Evolutionary conservation across 2,329 filamentous ascomycete species (phyloP).

Genomic region (Mycosphaerella sp.): DNA sequence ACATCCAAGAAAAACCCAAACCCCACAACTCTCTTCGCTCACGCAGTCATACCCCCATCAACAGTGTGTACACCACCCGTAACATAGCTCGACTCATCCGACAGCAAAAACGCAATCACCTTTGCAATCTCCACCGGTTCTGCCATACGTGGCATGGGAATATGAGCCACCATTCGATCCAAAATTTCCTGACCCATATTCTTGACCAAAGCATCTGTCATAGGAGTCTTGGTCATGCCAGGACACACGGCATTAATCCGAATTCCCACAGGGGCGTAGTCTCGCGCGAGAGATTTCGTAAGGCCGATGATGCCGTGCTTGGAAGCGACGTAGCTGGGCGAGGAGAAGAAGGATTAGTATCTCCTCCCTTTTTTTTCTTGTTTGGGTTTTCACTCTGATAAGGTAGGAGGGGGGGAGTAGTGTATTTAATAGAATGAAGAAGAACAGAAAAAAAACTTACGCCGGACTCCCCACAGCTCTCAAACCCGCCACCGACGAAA

Average conservation of each 20-base stretch:
- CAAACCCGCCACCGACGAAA: too few relatives aligned
- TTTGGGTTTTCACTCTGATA: too few relatives aligned
- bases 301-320: neutral
- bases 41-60: slow-evolving; percentile 10
- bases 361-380: too few relatives aligned
- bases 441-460: too few relatives aligned
- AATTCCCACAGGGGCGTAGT: neutral
- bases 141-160: slow-evolving; percentile 18
- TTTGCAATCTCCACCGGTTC: slow-evolving; percentile 31
- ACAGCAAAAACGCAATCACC: slow-evolving; percentile 10
- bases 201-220: neutral
- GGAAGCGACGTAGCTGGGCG: neutral
- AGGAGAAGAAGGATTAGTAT: too few relatives aligned
- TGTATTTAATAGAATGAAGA: too few relatives aligned
- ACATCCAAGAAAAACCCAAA: too few relatives aligned
- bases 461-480: too few relatives aligned
- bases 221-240: neutral
- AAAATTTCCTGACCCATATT: neutral
- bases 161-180: neutral
- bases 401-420: too few relatives aligned
- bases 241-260: neutral
- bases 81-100: slow-evolving; percentile 11
- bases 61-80: slow-evolving; percentile 4
- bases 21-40: neutral
- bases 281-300: neutral